Evolutionary conservation across 2,329 filamentous ascomycete species (phyloP).

Genomic region (Macrophomina pseudophaseolina): DNA sequence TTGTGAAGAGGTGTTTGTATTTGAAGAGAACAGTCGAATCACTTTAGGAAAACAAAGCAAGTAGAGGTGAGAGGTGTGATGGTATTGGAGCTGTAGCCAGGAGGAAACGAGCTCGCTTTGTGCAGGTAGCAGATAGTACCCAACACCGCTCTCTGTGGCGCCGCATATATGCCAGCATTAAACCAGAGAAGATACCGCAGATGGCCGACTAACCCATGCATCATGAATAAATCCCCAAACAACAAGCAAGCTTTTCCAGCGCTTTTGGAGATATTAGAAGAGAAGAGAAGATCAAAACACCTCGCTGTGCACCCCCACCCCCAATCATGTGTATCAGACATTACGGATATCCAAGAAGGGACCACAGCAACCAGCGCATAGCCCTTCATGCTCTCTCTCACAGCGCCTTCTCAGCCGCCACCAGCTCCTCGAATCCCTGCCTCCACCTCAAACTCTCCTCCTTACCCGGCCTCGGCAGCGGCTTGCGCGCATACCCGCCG

Average conservation of each 20-base stretch:
- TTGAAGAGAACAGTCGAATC: not conserved
- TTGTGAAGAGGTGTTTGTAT: not conserved
- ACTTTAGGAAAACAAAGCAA: not conserved
- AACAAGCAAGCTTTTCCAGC: not conserved
- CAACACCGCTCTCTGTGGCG: not conserved
- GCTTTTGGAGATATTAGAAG: not conserved
- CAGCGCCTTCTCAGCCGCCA: conserved; percentile 47
- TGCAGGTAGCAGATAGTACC: not conserved
- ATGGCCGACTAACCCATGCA: not conserved
- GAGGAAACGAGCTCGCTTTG: not conserved
- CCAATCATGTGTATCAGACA: no score
- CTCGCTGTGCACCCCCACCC: not conserved
- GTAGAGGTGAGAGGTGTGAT: not conserved
- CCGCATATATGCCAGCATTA: not conserved
- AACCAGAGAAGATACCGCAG: not conserved
- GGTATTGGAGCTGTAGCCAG: not conserved
- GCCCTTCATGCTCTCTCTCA: not conserved
- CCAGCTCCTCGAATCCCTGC: conserved; percentile 52
- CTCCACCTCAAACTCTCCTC: conserved; percentile 48
- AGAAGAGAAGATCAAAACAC: not conserved
- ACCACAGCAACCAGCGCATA: not conserved
- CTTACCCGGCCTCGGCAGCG: conserved; percentile 57
- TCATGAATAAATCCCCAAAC: not conserved
- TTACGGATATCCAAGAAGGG: no score
- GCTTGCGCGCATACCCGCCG: conserved; percentile 65